These are phyloP conservation scores for Nitzschia sp. DNA, from an alignment of 108 stramenopile genomes.

Conservation along the genomic window DNA sequence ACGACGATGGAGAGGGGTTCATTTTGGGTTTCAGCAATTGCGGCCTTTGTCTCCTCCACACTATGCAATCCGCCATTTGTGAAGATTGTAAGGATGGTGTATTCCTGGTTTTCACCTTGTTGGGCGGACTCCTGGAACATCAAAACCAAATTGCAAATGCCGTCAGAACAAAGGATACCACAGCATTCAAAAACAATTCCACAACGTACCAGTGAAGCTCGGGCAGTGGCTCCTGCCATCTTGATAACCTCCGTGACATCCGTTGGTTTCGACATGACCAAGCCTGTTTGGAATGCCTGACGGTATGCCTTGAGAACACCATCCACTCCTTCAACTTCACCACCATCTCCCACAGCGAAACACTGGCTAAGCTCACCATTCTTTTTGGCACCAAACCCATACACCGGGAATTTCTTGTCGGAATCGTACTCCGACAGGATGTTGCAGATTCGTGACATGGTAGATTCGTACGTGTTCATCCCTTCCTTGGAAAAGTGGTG, in stretches of 20 bases:
- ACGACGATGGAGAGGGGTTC: constrained; percentile 70
- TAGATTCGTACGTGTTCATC: constrained; percentile 71
- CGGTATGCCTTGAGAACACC: constrained; percentile 77
- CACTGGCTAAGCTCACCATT: constrained; percentile 69
- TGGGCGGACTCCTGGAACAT: constrained; percentile 23
- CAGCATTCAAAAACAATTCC: neutral
- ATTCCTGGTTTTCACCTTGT: constrained; percentile 42
- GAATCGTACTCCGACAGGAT: constrained; percentile 74
- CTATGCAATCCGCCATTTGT: constrained; percentile 83
- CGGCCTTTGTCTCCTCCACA: constrained; percentile 56
- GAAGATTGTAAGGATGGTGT: constrained; percentile 79
- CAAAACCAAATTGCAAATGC: neutral
- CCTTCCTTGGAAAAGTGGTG: constrained; percentile 50
- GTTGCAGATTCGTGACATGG: constrained; percentile 53
- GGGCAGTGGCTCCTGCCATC: constrained; percentile 57
- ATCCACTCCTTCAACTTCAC: constrained; percentile 60
- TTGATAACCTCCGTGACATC: constrained; percentile 76
- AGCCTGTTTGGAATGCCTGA: constrained; percentile 43
- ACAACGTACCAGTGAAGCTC: constrained; percentile 22
- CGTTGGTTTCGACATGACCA: constrained; percentile 82
- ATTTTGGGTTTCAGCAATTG: constrained; percentile 38
- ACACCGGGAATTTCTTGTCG: constrained; percentile 78
- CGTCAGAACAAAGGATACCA: neutral
- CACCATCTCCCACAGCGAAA: constrained; percentile 57
- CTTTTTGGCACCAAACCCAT: constrained; percentile 89